A percentile compares a stretch with the other conserved stretches of the same genome.
Evolutionary conservation across 768 basidiomycete genomes (phyloP).

Genomic region (Kwoniella sp.): DNA sequence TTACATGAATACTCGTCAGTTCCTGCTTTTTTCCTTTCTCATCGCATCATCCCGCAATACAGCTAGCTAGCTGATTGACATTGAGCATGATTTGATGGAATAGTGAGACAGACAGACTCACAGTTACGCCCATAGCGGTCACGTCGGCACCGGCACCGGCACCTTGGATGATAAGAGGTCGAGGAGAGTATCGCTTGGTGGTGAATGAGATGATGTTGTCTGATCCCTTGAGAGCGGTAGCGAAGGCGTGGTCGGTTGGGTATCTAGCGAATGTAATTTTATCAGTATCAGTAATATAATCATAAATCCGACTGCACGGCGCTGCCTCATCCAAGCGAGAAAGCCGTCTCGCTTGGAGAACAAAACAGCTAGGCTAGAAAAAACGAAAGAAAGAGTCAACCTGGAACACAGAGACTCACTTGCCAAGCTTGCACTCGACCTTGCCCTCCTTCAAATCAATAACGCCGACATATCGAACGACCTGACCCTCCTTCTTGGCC

Average conservation of each 20-base stretch:
- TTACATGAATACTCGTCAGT: constrained; percentile 7
- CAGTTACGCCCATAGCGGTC: constrained; percentile 94
- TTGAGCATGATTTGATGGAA: no score
- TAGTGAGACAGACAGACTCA: constrained; percentile 32
- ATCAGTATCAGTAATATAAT: no score
- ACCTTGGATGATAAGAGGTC: constrained; percentile 91
- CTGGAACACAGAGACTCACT: no score
- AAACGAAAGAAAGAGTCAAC: no score
- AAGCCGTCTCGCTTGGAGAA: no score
- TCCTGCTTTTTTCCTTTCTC: not conserved
- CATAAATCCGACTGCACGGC: no score
- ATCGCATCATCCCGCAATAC: no score
- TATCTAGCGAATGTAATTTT: constrained; percentile 65
- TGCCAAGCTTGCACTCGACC: constrained; percentile 85
- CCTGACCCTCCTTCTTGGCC: constrained; percentile 76
- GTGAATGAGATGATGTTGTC: constrained; percentile 99
- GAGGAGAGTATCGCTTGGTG: constrained; percentile 81
- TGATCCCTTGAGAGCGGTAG: constrained; percentile 90
- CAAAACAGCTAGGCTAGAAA: no score
- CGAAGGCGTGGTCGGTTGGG: constrained; percentile 84
- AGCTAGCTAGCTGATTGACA: no score
- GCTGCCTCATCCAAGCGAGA: no score
- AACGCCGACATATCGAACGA: constrained; percentile 90
- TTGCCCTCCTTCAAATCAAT: constrained; percentile 73
- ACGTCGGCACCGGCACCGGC: constrained; percentile 97